Evolutionary conservation across 257 asterid species (phyloP).

Genomic region (Henckelia pumila): DNA sequence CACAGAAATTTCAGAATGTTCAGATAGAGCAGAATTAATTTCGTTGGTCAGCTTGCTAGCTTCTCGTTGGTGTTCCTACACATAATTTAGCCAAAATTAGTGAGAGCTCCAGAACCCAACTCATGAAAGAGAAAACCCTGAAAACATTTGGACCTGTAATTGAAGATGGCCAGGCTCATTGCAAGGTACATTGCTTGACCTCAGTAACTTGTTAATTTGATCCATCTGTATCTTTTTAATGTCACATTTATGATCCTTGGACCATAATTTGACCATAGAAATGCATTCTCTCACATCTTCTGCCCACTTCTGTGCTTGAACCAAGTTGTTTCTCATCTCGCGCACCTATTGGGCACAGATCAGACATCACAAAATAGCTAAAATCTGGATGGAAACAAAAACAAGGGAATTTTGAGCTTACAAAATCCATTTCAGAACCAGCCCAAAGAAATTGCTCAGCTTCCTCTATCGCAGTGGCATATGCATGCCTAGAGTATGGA

Average conservation of each 20-base stretch:
- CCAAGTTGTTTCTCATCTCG: constrained; percentile 57
- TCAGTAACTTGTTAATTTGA: constrained; percentile 56
- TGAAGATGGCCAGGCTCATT: constrained; percentile 49
- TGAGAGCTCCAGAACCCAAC: constrained; percentile 27
- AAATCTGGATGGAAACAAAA: constrained; percentile 15
- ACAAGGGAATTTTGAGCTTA: constrained; percentile 36
- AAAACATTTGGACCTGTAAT: constrained; percentile 57
- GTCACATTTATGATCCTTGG: constrained; percentile 34
- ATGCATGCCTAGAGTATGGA: constrained; percentile 63
- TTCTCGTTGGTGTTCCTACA: constrained; percentile 60
- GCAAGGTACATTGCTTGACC: constrained; percentile 51
- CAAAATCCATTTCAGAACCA: constrained; percentile 89
- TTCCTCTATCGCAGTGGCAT: constrained; percentile 58
- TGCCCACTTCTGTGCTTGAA: constrained; percentile 71
- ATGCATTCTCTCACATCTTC: constrained; percentile 56
- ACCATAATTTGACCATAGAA: constrained; percentile 62
- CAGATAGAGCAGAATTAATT: constrained; percentile 54
- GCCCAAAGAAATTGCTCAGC: constrained; percentile 96
- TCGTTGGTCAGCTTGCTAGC: constrained; percentile 61
- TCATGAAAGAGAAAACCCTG: constrained; percentile 11
- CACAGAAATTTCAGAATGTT: constrained; percentile 51
- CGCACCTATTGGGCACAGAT: constrained; percentile 55
- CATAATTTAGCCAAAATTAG: constrained; percentile 21
- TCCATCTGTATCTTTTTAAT: constrained; percentile 53
- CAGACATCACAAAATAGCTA: constrained; percentile 21